These are phyloP conservation scores for Lachnellula cervina DNA, from an alignment of 2,329 filamentous ascomycete species.

Conservation along the genomic window DNA sequence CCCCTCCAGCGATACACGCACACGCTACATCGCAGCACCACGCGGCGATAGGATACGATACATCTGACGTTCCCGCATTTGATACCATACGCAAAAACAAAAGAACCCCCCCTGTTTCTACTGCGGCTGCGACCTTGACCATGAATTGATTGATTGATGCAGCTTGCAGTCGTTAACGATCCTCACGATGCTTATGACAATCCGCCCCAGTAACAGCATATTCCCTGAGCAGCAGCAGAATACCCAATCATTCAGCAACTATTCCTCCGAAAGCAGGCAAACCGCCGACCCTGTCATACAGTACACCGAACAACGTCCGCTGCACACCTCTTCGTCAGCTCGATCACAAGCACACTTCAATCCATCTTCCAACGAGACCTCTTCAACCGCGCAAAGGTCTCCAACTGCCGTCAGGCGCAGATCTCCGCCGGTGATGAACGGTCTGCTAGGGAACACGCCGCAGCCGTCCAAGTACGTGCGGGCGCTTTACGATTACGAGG, in stretches of 20 bases:
- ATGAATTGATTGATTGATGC: slow-evolving; percentile 25
- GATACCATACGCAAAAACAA: background rate
- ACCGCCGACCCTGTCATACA: slow-evolving; percentile 11
- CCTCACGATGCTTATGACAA: slow-evolving; percentile 51
- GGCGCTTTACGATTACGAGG: slow-evolving; percentile 95
- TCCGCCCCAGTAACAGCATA: slow-evolving; percentile 25
- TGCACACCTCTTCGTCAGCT: slow-evolving; percentile 12
- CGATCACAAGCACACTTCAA: slow-evolving; percentile 14
- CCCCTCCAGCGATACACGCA: slow-evolving; percentile 19
- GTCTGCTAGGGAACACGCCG: slow-evolving; percentile 54
- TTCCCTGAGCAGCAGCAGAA: slow-evolving; percentile 28
- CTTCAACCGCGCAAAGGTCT: slow-evolving; percentile 12
- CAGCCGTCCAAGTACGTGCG: slow-evolving; percentile 80
- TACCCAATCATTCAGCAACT: slow-evolving; percentile 21
- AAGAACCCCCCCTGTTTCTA: background rate
- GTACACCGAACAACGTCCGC: slow-evolving; percentile 9
- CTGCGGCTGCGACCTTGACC: slow-evolving; percentile 5
- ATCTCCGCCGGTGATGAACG: slow-evolving; percentile 49
- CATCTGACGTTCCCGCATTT: background rate
- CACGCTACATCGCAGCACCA: background rate
- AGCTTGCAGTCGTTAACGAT: slow-evolving; percentile 12
- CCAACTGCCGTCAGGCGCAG: slow-evolving; percentile 20
- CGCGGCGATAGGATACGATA: slow-evolving; percentile 7
- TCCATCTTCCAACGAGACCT: slow-evolving; percentile 11
- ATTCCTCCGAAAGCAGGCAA: slow-evolving; percentile 11